Conservation (phyloP, 768 basidiomycete species). For the Leccinellum rugosiceps region DNA sequence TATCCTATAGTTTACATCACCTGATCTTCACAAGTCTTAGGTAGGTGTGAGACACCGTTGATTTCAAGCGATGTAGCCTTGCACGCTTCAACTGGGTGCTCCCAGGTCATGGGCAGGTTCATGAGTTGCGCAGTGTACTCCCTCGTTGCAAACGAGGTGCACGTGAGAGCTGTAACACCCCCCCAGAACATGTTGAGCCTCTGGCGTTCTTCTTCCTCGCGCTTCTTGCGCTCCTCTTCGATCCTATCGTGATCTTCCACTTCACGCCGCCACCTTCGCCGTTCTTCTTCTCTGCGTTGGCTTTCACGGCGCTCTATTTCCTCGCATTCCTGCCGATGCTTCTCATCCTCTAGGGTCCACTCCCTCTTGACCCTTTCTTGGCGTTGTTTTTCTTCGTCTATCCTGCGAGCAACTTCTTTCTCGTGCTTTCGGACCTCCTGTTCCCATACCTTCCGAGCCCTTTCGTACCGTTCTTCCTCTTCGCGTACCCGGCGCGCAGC, state of each 20-base stretch:
- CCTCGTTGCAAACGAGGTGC: constrained; percentile 27
- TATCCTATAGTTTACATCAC: neutral
- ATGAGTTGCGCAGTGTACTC: constrained; percentile 29
- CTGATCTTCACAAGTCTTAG: constrained; percentile 23
- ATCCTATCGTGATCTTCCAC: constrained; percentile 15
- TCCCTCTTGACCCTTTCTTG: neutral
- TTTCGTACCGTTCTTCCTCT: constrained; percentile 9
- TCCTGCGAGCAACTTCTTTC: neutral
- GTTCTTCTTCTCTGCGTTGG: constrained; percentile 3
- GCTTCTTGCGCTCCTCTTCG: constrained; percentile 11
- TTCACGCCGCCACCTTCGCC: constrained; percentile 18
- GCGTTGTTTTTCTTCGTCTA: constrained; percentile 3
- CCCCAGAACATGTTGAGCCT: constrained; percentile 24
- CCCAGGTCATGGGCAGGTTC: constrained; percentile 25
- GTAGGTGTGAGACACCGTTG: constrained; percentile 17
- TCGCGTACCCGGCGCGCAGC: constrained; percentile 1
- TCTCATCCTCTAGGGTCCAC: constrained; percentile 7
- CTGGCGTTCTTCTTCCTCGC: constrained; percentile 25
- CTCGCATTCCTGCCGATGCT: constrained; percentile 5
- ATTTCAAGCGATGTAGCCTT: constrained; percentile 18
- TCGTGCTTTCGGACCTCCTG: constrained; percentile 3
- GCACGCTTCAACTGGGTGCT: constrained; percentile 21
- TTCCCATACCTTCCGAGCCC: constrained; percentile 1
- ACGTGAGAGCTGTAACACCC: constrained; percentile 14
- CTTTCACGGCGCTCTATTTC: constrained; percentile 12